These are phyloP conservation scores for Parsonsia alboflavescens DNA, from an alignment of 257 asterid species.

Conservation along the genomic window DNA sequence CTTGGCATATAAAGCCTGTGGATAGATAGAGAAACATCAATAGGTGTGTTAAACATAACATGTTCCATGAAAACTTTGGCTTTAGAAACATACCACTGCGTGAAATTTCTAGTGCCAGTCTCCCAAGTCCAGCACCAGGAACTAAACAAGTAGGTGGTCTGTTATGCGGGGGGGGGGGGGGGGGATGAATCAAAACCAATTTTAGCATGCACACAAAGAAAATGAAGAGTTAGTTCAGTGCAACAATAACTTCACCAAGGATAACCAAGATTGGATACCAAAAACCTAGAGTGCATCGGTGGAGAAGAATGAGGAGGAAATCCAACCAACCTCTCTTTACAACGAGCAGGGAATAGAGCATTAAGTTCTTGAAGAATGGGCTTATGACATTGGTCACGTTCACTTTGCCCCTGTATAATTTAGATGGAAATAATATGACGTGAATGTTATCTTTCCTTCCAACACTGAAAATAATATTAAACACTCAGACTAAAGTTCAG, in stretches of 20 bases:
- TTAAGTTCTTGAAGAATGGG: constrained; percentile 88
- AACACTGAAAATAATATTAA: neutral
- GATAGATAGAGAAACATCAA: neutral
- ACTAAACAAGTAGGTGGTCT: constrained; percentile 92
- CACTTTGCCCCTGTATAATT: constrained; percentile 65
- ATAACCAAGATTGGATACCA: neutral
- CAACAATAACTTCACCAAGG: neutral
- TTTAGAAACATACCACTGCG: constrained; percentile 55
- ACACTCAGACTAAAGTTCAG: constrained; percentile 7
- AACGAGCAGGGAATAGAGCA: constrained; percentile 60
- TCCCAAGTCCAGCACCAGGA: constrained; percentile 99
- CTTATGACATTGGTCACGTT: constrained; percentile 87
- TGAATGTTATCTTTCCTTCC: neutral
- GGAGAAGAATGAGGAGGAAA: neutral
- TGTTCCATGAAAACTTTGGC: neutral
- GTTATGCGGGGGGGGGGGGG: too few species aligned
- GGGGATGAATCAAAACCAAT: too few species aligned
- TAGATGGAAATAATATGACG: constrained; percentile 1
- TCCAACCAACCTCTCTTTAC: constrained; percentile 43
- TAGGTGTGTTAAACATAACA: neutral
- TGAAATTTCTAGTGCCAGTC: constrained; percentile 94
- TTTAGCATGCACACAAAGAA: constrained; percentile 27
- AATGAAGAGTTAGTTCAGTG: constrained; percentile 11
- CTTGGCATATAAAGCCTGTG: constrained; percentile 94
- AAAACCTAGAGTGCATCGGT: neutral